phyloP scores from a whole-genome alignment of 2,329 filamentous ascomycete species.

The Colletotrichum nymphaeae region DNA sequence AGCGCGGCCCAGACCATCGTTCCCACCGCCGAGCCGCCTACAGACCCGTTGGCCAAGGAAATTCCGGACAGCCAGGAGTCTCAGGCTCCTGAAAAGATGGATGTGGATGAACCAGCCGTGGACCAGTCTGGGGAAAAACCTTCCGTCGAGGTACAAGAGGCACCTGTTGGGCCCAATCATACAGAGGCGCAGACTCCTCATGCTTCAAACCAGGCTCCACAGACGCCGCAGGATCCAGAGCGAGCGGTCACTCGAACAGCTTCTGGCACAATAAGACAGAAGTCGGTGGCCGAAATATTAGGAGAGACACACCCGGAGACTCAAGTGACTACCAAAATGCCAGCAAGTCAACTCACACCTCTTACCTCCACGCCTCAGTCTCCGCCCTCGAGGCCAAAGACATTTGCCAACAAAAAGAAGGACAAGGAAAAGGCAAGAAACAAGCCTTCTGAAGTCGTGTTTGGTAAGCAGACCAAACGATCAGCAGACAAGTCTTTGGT shows the following conservation, averaged over 20 bases:
- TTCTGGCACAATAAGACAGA: constrained; percentile 76
- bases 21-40: not conserved
- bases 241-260: constrained; percentile 77
- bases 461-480: constrained; percentile 73
- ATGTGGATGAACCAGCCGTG: constrained; percentile 43
- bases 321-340: constrained; percentile 42
- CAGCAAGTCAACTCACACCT: constrained; percentile 51
- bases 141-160: constrained; percentile 6
- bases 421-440: constrained; percentile 70
- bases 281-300: constrained; percentile 79
- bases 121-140: constrained; percentile 34
- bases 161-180: not conserved
- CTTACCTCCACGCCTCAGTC: constrained; percentile 58
- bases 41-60: constrained; percentile 35
- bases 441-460: constrained; percentile 80
- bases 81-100: constrained; percentile 45
- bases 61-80: constrained; percentile 51
- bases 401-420: constrained; percentile 55
- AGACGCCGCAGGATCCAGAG: constrained; percentile 43
- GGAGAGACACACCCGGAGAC: constrained; percentile 57
- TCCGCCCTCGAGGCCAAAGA: constrained; percentile 46
- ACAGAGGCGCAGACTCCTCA: constrained; percentile 31
- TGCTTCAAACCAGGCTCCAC: constrained; percentile 36
- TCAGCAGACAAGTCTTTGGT: constrained; percentile 59
- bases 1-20: not conserved